Percentiles rank a stretch among this genome's conserved stretches.
These are phyloP conservation scores for Pseudopyricularia cyperi DNA, from an alignment of 2,329 filamentous ascomycete genomes.

Conservation along the genomic window DNA sequence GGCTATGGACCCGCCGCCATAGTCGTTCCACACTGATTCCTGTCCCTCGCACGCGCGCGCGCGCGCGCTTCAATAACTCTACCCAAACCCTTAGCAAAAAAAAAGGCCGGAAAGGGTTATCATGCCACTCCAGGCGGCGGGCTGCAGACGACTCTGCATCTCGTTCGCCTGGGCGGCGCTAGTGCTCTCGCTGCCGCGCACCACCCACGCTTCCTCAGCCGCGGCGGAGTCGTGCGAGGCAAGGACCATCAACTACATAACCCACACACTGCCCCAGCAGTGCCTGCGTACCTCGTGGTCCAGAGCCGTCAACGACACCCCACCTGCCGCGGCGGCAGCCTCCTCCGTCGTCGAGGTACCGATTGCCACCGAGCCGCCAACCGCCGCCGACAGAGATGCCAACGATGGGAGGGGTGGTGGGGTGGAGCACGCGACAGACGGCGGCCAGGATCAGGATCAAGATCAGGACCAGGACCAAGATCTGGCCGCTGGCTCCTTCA, in stretches of 20 bases:
- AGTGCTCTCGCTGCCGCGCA: neutral
- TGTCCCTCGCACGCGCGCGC: no score
- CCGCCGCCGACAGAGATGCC: neutral
- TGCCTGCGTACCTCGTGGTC: slow-evolving; percentile 55
- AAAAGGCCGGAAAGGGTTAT: neutral
- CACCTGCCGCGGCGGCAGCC: neutral
- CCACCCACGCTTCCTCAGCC: neutral
- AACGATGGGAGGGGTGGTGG: slow-evolving; percentile 5
- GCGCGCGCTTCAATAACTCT: no score
- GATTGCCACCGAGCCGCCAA: slow-evolving; percentile 4
- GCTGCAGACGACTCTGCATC: neutral
- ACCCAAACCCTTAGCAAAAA: no score
- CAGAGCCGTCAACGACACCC: slow-evolving; percentile 13
- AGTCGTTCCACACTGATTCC: neutral
- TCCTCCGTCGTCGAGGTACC: neutral
- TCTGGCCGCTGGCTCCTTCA: slow-evolving; percentile 53
- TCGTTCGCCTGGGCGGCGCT: neutral
- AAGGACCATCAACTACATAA: slow-evolving; percentile 70
- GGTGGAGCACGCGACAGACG: slow-evolving; percentile 22
- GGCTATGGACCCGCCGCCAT: slow-evolving; percentile 2
- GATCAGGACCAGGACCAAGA: slow-evolving; percentile 54
- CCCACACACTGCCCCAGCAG: slow-evolving; percentile 62
- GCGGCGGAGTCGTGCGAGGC: slow-evolving; percentile 31
- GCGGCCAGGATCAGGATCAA: slow-evolving; percentile 7
- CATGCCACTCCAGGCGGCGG: slow-evolving; percentile 1